phyloP scores from a whole-genome alignment of 208 protist genomes.

The Leishmania tarentolae region DNA sequence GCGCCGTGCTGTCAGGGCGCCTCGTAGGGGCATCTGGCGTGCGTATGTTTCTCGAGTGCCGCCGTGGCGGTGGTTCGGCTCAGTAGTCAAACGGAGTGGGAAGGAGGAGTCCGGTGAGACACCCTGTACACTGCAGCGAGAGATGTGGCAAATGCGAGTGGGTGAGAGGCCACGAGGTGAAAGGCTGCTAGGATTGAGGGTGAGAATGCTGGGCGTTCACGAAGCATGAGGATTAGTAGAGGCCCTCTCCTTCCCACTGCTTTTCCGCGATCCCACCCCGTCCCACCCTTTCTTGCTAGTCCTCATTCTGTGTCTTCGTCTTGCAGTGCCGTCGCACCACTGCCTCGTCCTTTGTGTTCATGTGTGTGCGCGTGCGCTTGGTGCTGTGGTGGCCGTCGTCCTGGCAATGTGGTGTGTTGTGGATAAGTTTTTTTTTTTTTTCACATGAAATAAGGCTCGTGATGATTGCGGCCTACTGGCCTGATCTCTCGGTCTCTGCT shows the following conservation, averaged over 20 bases:
- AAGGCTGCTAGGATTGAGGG: neutral
- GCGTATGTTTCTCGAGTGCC: slow-evolving; percentile 80
- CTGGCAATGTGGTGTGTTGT: neutral
- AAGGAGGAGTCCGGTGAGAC: neutral
- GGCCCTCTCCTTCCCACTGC: neutral
- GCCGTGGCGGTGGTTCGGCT: slow-evolving; percentile 14
- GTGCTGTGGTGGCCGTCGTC: neutral
- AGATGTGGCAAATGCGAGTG: neutral
- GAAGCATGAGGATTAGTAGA: neutral
- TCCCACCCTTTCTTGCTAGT: neutral
- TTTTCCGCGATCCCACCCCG: neutral
- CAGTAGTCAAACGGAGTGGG: neutral
- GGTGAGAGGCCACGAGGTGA: neutral
- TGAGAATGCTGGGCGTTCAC: neutral
- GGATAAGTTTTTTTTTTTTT: no score
- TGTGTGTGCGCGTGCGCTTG: neutral
- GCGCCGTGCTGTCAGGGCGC: slow-evolving; percentile 79
- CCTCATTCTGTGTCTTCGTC: neutral
- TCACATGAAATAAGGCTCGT: neutral
- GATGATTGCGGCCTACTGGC: neutral
- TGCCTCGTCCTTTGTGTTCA: neutral
- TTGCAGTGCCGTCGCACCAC: neutral
- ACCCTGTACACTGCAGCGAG: neutral
- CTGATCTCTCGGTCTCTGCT: slow-evolving; percentile 7
- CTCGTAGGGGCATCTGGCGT: slow-evolving; percentile 73